Evolutionary conservation across 164 flowering plant genomes (phyloP).

Genomic region (Vitis vinifera): ASM3070453v1 NC_081819.1:21412001-21412500

Average conservation of each 20-base stretch:
- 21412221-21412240: conserved; percentile 27
- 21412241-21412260: not conserved
- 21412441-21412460: too few relatives aligned
- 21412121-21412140: conserved; percentile 43
- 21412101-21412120: conserved; percentile 5
- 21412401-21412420: too few relatives aligned
- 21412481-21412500: too few relatives aligned
- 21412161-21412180: conserved; percentile 50
- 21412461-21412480: too few relatives aligned
- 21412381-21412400: too few relatives aligned
- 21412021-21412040: not conserved
- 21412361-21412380: too few relatives aligned
- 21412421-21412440: too few relatives aligned
- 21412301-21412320: too few relatives aligned
- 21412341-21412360: too few relatives aligned
- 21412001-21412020: not conserved
- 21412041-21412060: not conserved
- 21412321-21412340: too few relatives aligned
- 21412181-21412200: conserved; percentile 37
- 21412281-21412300: too few relatives aligned
- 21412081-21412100: not conserved
- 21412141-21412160: conserved; percentile 63
- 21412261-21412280: too few relatives aligned
- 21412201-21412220: conserved; percentile 50
- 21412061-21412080: not conserved